phyloP scores from a whole-genome alignment of 139 green algal species.

The Chlorella sp. region DNA sequence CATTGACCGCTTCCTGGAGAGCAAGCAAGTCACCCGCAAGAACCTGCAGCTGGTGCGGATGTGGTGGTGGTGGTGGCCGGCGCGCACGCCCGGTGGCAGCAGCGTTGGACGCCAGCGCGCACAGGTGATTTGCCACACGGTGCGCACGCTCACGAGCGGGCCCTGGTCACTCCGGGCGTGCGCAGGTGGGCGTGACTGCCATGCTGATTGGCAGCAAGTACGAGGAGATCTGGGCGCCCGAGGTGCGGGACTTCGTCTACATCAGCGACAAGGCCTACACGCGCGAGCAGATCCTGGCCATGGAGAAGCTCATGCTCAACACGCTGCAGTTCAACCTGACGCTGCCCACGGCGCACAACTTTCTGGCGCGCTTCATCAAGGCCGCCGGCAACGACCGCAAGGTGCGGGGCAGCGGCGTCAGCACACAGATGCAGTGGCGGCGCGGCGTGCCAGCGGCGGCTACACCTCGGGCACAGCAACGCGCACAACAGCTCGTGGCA shows the following conservation, averaged over 20 bases:
- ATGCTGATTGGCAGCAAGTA: slow-evolving; percentile 99
- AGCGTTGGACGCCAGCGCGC: too few species aligned
- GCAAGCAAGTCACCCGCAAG: slow-evolving; percentile 76
- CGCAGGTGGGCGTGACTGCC: slow-evolving; percentile 85
- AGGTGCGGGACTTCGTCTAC: slow-evolving; percentile 98
- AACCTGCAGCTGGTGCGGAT: slow-evolving; percentile 95
- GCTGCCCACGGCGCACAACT: slow-evolving; percentile 74
- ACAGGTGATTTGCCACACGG: too few species aligned
- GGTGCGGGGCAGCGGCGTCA: too few species aligned
- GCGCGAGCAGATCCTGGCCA: slow-evolving; percentile 86
- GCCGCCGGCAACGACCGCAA: background rate
- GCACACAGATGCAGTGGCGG: too few species aligned
- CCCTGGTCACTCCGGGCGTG: too few species aligned
- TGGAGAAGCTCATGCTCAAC: slow-evolving; percentile 96
- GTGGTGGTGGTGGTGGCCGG: too few species aligned
- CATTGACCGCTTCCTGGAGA: slow-evolving; percentile 92
- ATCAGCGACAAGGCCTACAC: slow-evolving; percentile 97
- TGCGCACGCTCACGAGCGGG: too few species aligned
- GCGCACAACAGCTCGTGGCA: too few species aligned
- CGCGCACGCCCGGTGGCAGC: too few species aligned
- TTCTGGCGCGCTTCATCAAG: slow-evolving; percentile 89
- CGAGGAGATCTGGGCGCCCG: slow-evolving; percentile 98
- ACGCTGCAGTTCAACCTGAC: slow-evolving; percentile 92
- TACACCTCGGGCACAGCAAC: too few species aligned
- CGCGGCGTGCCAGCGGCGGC: too few species aligned